Base-by-base conservation (phyloP, 768 basidiomycete genomes). In the Pisolithus orientalis region DNA sequence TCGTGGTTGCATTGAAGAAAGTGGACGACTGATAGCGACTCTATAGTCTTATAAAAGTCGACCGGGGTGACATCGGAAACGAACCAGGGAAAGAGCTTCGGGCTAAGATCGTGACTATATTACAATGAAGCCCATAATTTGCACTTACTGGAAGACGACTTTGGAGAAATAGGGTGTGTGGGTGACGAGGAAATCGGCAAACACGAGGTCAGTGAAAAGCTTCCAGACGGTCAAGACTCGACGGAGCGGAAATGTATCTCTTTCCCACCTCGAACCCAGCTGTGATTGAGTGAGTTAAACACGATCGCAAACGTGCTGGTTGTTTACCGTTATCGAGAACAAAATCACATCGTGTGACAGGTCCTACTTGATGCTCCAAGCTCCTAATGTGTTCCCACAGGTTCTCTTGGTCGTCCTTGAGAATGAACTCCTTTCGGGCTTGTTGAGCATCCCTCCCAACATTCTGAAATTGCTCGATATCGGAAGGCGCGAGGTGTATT, bases 11-110 rank as follows among this genome's bases (percentile, higher is more conserved):
- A 9, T 67, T 53, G 62, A 86, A 83, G 74, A 94, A 93, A 9
- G 80, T 71, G 1, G 65, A 29, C 2, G 80, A 73, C 42, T n/a
- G 85, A 75, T 1, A 94, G 73, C 6, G 74, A 74, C 2, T 65
- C 49, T 51, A 94, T 76, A 0, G 82, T 78, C 46, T 72, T 67
- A 25, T 65, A 59, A 66, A 96, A 96, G 66, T 99, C 95, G 25
- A 76, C 71, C 1, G 95, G 94, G 4, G 90, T 88, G 27, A 94
- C 93, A 65, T 96, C 92, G 10, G 90, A 93, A 44, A 97, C 94
- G 64, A 98, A 99, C 94, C 95, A 99, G 0, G 94, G 94, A 48
- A 97, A 87, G 8, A 88, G 73, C 67, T 99, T 97, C 0, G 94
- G 90, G 70, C 94, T 95, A 4, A 50, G 16, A 51, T 17, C 44